Evolutionary conservation across 306 rosid genomes (phyloP).

Genomic region (Bauhinia variegata): DNA sequence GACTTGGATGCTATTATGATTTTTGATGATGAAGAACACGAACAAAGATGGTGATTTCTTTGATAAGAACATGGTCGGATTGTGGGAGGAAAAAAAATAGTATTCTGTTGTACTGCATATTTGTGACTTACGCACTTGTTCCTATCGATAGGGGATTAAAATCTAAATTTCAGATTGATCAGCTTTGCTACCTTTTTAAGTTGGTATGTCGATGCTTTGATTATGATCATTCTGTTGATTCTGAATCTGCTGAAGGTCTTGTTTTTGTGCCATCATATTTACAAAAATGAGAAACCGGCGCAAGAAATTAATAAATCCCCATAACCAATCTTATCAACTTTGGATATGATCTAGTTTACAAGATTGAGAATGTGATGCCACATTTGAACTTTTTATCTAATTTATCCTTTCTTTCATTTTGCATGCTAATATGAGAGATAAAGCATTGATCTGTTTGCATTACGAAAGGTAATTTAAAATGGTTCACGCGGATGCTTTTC

Average conservation of each 20-base stretch:
- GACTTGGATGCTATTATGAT: neutral
- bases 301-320: neutral
- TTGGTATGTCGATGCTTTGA: constrained; percentile 9
- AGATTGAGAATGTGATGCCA: constrained; percentile 16
- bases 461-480: neutral
- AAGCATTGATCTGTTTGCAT: neutral
- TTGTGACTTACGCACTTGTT: neutral
- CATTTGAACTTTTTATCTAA: constrained; percentile 18
- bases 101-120: neutral
- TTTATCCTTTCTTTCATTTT: neutral
- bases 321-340: neutral
- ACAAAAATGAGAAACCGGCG: neutral
- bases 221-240: constrained; percentile 3
- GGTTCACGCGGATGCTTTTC: constrained; percentile 1
- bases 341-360: neutral
- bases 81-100: neutral
- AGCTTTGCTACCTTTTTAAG: neutral
- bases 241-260: constrained; percentile 7
- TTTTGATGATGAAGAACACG: neutral
- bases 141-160: constrained; percentile 6
- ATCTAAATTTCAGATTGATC: neutral
- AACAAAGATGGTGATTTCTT: neutral
- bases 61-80: neutral
- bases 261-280: neutral
- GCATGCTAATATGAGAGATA: constrained; percentile 11